A percentile compares a stretch with the other conserved stretches of the same genome.
These are phyloP conservation scores for Talaromyces pinophilus DNA, from an alignment of 2,329 filamentous ascomycete genomes.

Conservation along the genomic window DNA sequence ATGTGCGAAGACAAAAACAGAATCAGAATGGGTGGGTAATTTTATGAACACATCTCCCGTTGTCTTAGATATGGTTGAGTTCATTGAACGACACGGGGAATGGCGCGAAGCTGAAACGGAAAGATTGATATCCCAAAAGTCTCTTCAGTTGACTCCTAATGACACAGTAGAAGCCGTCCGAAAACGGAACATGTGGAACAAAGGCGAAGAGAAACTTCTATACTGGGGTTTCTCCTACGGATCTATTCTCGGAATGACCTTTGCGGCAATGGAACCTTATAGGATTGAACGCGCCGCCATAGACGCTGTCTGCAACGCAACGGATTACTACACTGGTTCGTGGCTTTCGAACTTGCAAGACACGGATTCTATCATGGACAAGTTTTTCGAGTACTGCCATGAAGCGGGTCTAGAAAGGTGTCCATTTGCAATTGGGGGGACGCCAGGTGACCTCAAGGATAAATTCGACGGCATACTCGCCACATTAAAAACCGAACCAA, in stretches of 20 bases:
- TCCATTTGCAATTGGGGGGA: slow-evolving; percentile 18
- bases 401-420: slow-evolving; percentile 24
- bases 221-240: slow-evolving; percentile 62
- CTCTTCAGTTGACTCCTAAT: not conserved
- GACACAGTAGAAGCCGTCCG: slow-evolving; percentile 12
- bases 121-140: slow-evolving; percentile 5
- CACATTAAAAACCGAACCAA: slow-evolving; percentile 15
- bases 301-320: slow-evolving; percentile 34
- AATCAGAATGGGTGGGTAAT: slow-evolving; percentile 18
- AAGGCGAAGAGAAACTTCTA: slow-evolving; percentile 24
- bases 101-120: slow-evolving; percentile 28
- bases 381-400: slow-evolving; percentile 24
- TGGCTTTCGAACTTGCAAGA: slow-evolving; percentile 19
- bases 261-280: slow-evolving; percentile 56
- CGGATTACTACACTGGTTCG: slow-evolving; percentile 17
- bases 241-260: slow-evolving; percentile 55
- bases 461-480: slow-evolving; percentile 21
- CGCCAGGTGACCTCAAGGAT: slow-evolving; percentile 12
- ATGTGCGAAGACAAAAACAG: not conserved
- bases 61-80: slow-evolving; percentile 25
- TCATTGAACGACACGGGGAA: slow-evolving; percentile 30
- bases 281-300: slow-evolving; percentile 54
- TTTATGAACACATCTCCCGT: slow-evolving; percentile 25
- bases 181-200: slow-evolving; percentile 23
- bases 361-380: slow-evolving; percentile 24